Percentiles rank a stretch among this genome's conserved stretches.
These are phyloP conservation scores for Marasmius oreades DNA, from an alignment of 1,284 basidiomycete species.

Conservation along the genomic window DNA sequence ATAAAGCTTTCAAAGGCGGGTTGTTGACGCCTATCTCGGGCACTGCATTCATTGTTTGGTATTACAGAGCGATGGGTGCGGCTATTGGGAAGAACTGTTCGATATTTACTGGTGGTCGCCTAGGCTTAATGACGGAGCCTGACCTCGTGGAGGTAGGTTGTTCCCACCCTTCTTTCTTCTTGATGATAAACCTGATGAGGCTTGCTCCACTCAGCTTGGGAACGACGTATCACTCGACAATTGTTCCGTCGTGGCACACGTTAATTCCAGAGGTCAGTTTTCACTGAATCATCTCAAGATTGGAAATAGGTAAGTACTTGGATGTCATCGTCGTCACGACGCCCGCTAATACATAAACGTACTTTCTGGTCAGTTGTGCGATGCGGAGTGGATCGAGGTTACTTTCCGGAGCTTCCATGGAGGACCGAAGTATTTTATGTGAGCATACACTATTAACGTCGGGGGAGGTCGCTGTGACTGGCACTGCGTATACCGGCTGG, in stretches of 20 bases:
- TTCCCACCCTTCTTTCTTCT: neutral
- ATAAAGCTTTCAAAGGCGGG: conserved; percentile 34
- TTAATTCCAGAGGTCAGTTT: conserved; percentile 42
- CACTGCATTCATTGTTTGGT: conserved; percentile 38
- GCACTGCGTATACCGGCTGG: conserved; percentile 38
- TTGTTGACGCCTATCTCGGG: conserved; percentile 35
- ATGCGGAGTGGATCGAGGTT: conserved; percentile 41
- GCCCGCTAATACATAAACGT: neutral
- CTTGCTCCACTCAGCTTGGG: conserved; percentile 29
- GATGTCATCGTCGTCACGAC: neutral
- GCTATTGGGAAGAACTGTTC: conserved; percentile 37
- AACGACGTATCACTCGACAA: conserved; percentile 38
- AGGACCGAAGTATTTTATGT: conserved; percentile 40
- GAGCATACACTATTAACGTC: conserved; percentile 46
- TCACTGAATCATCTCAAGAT: conserved; percentile 39
- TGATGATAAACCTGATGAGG: neutral
- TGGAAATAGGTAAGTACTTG: conserved; percentile 28
- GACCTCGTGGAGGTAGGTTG: conserved; percentile 35
- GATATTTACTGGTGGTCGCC: conserved; percentile 34
- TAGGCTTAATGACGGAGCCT: conserved; percentile 41
- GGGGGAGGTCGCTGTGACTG: conserved; percentile 40
- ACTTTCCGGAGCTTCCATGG: conserved; percentile 46
- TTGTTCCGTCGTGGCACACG: conserved; percentile 42
- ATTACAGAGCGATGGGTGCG: conserved; percentile 35
- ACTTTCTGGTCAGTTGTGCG: conserved; percentile 24